Conservation (phyloP, 176 grass and related monocot genomes). For the Avena atlantica region DNA sequence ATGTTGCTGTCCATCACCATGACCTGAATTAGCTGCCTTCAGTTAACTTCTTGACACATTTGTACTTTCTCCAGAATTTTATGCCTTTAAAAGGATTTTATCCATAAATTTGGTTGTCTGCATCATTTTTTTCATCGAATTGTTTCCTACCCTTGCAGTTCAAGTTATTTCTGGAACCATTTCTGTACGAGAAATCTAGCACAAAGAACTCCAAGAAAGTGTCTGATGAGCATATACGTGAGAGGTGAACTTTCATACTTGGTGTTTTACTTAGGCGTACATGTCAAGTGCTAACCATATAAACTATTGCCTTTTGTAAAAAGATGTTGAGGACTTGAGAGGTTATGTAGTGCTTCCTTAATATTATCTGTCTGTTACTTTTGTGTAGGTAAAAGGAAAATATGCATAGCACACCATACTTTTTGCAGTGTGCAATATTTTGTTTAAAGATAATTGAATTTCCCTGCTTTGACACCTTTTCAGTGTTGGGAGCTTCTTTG, state of each 20-base stretch:
- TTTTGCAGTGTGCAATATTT: constrained; percentile 18
- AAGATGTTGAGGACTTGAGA: constrained; percentile 12
- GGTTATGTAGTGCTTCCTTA: background rate
- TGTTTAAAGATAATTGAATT: constrained; percentile 44
- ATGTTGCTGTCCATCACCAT: background rate
- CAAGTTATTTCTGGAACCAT: constrained; percentile 81
- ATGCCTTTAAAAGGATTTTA: background rate
- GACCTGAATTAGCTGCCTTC: constrained; percentile 33
- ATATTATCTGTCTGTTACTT: background rate
- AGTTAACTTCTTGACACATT: constrained; percentile 34
- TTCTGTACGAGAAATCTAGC: constrained; percentile 63
- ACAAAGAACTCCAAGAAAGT: constrained; percentile 67
- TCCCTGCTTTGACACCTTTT: constrained; percentile 37
- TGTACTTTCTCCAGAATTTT: constrained; percentile 26
- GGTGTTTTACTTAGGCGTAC: constrained; percentile 28
- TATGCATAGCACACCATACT: background rate
- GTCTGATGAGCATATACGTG: constrained; percentile 64
- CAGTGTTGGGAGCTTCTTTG: constrained; percentile 91
- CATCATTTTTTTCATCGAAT: background rate
- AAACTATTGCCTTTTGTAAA: background rate
- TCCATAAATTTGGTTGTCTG: background rate
- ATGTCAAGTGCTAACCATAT: background rate
- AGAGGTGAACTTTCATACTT: constrained; percentile 80
- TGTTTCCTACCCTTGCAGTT: constrained; percentile 55
- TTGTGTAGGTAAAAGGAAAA: background rate